Percentiles rank a stretch among this genome's conserved stretches.
phyloP scores from a whole-genome alignment of 176 grass and related monocot species.

The Puccinellia tenuiflora region DNA sequence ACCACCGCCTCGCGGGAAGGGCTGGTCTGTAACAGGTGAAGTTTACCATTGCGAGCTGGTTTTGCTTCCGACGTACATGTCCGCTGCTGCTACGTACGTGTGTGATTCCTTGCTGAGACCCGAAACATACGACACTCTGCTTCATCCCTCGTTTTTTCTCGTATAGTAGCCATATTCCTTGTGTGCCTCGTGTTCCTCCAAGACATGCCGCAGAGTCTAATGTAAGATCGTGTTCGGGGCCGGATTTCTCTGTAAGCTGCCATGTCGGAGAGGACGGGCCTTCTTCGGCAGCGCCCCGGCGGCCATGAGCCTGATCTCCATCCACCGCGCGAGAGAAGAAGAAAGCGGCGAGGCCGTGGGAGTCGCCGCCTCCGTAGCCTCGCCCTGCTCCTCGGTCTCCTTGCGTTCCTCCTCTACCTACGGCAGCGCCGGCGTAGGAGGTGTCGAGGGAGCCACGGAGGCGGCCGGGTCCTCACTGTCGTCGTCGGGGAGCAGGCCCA shows the following conservation, averaged over 20 bases:
- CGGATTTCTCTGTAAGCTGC: neutral
- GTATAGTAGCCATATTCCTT: neutral
- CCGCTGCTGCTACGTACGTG: too few species aligned
- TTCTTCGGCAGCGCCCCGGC: neutral
- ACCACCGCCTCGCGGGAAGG: too few species aligned
- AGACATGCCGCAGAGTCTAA: neutral
- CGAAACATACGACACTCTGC: too few species aligned
- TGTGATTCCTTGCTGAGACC: too few species aligned
- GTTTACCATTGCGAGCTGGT: too few species aligned
- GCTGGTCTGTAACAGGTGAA: too few species aligned
- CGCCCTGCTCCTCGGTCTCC: slow-evolving; percentile 34
- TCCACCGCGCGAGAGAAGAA: neutral
- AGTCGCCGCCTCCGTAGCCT: slow-evolving; percentile 13
- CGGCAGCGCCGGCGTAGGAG: slow-evolving; percentile 4
- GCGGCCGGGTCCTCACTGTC: slow-evolving; percentile 1
- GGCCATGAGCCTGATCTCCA: neutral
- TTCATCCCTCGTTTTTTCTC: neutral
- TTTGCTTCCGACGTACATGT: too few species aligned
- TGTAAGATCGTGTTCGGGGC: neutral
- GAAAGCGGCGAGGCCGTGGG: neutral
- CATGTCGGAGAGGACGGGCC: neutral
- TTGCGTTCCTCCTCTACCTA: slow-evolving; percentile 47
- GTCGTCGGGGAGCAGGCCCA: neutral
- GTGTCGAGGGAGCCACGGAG: neutral
- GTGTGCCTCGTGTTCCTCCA: neutral